phyloP scores from a whole-genome alignment of 306 rosid genomes.

The Lagenaria siceraria region DNA sequence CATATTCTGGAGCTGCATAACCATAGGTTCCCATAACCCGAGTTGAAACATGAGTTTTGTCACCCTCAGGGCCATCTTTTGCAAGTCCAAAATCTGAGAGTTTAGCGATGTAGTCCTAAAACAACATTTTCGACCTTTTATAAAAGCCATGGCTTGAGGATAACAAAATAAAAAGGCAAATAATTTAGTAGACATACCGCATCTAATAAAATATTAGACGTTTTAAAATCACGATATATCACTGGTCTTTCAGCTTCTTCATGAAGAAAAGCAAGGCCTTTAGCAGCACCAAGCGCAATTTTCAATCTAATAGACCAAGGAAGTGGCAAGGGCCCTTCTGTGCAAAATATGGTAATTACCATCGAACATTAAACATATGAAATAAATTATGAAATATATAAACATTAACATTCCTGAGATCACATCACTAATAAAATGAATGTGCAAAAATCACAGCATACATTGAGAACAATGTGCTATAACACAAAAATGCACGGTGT shows the following conservation, averaged over 20 bases:
- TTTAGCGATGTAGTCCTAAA: slow-evolving; percentile 84
- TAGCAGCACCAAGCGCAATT: slow-evolving; percentile 94
- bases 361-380: slow-evolving; percentile 17
- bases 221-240: slow-evolving; percentile 94
- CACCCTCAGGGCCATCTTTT: slow-evolving; percentile 92
- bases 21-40: slow-evolving; percentile 98
- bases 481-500: background rate
- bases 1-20: slow-evolving; percentile 97
- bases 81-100: slow-evolving; percentile 99
- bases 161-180: background rate
- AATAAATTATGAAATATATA: background rate
- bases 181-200: slow-evolving; percentile 43
- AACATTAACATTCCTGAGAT: background rate
- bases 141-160: slow-evolving; percentile 8
- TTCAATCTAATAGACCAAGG: slow-evolving; percentile 97
- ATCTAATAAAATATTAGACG: slow-evolving; percentile 86
- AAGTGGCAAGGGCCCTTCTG: slow-evolving; percentile 90
- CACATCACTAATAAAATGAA: background rate
- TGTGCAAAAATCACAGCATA: background rate
- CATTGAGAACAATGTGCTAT: background rate
- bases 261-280: slow-evolving; percentile 93
- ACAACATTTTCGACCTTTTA: slow-evolving; percentile 6
- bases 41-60: slow-evolving; percentile 91
- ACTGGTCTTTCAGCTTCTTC: slow-evolving; percentile 75
- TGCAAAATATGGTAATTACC: slow-evolving; percentile 33